Evolutionary conservation across 331 rosid genomes (phyloP), one percentile per base, ranked within the genome.

Genomic region (Stylosanthes scabra): DNA sequence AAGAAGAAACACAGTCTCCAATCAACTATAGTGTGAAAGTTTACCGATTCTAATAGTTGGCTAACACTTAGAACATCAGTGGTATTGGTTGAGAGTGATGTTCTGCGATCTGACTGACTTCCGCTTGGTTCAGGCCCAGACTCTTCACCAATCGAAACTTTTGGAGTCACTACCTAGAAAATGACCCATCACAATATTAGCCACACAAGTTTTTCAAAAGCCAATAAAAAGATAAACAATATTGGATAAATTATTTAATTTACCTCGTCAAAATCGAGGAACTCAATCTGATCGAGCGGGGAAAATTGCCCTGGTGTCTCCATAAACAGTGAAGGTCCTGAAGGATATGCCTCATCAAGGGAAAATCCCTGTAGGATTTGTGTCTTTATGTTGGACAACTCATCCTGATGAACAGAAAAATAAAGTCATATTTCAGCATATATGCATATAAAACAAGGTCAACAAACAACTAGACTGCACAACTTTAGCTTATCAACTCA

Each of bases 1-100:
- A 71, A 70, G 65, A 68, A 72, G 49, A 52, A 74, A 73, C 39
- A 14, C 12, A 67, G 12, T 65, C 60, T 15, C 39, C 77, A 57
- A 58, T 56, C 6, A 71, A 70, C 57, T 62, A 64, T 14, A 72
- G n/a, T 59, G 44, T 46, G 70, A 42, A 42, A 39, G 69, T 89
- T 89, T 90, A 95, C 99, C 75, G 97, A 95, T 87, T 95, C 99
- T 70, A 95, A 71, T 50, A 95, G 97, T 87, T 95, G 97, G 82
- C 86, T 92, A 61, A 92, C 97, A 69, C 86, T 84, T 42, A 92
- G 49, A 81, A 95, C 81, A 68, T 92, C 93, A 1, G 91, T 49
- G 68, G 74, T 52, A 75, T 80, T 88, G 71, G 78, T 71, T 63
- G 97, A 90, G 62, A 84, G 81, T 50, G 97, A 92, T 64, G 97